Evolutionary conservation across 768 basidiomycete species (phyloP), one percentile per base, ranked within the genome.

Genomic region (Lentinula edodes): DNA sequence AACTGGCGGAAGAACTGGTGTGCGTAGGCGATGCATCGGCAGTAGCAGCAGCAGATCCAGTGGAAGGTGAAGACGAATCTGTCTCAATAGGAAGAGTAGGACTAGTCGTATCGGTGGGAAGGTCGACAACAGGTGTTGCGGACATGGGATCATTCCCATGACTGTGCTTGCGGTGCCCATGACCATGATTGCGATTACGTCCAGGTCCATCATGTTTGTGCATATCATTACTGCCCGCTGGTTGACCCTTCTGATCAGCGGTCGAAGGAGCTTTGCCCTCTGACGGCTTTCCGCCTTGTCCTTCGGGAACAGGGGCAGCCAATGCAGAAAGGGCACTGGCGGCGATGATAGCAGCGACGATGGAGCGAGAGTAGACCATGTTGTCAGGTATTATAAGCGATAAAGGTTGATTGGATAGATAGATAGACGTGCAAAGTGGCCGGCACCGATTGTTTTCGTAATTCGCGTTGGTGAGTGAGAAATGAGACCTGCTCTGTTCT

Each of bases 401-500:
- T 23, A 13, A 5, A 51, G 20, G 23, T 12, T 7, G 35, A n/a
- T 34, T 36, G 51, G 2, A 52, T n/a, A 36, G 16, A 36, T 52
- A 12, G 48, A 52, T 32, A 18, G 32, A 34, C 12, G 20, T 32
- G 32, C 5, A 7, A 36, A 8, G 35, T 36, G 35, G 20, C 51
- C 28, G 16, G 32, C 51, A 52, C 20, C 3, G 5, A 20, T 1
- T 28, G 20, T 23, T 51, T 32, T 52, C 6, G 28, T 6, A 10
- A 34, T 34, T 15, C 32, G 51, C 6, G 28, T 52, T 16, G 23
- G 46, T 48, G 46, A 52, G 10, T 51, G 20, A 51, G 48, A n/a
- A 16, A 52, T 35, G 51, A 52, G 51, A n/a, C 51, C 51, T 32
- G 51, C 51, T 52, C 51, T 52, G 51, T 52, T 52, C 51, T 52